Conservation (phyloP, 2,329 filamentous ascomycete species). For the Arthrobotrys conoides region DNA sequence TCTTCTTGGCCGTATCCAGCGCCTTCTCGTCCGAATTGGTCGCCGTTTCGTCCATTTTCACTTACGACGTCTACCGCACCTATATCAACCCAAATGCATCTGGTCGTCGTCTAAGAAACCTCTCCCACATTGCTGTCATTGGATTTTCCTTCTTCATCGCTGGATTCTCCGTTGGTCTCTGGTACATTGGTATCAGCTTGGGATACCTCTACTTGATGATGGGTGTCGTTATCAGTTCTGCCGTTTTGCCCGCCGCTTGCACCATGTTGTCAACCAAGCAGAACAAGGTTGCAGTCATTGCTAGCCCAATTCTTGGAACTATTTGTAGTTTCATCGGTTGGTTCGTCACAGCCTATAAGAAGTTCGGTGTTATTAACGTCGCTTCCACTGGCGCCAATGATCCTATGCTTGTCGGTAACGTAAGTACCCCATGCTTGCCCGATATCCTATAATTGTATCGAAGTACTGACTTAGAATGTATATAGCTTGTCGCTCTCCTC, state of each 20-base stretch:
- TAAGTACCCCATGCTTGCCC: constrained; percentile 25
- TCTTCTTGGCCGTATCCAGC: constrained; percentile 92
- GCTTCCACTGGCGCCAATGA: constrained; percentile 77
- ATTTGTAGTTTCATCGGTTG: constrained; percentile 79
- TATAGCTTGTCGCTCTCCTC: constrained; percentile 83
- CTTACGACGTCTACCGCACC: constrained; percentile 89
- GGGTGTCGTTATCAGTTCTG: constrained; percentile 89
- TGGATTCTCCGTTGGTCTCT: constrained; percentile 81
- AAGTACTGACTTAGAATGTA: constrained; percentile 11
- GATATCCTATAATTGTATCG: neutral
- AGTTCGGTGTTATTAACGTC: constrained; percentile 79
- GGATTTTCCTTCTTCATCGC: constrained; percentile 84
- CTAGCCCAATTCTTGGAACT: constrained; percentile 79
- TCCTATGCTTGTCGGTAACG: constrained; percentile 58
- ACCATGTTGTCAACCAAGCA: constrained; percentile 86
- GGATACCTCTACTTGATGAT: constrained; percentile 91
- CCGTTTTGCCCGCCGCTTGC: constrained; percentile 84
- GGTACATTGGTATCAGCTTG: constrained; percentile 83
- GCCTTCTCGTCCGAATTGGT: constrained; percentile 87
- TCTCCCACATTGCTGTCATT: constrained; percentile 81
- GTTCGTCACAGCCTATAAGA: constrained; percentile 80
- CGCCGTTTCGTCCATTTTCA: constrained; percentile 87
- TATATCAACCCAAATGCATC: constrained; percentile 85
- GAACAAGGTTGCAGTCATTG: constrained; percentile 80
- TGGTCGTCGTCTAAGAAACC: constrained; percentile 82